phyloP scores from a whole-genome alignment of 2,329 filamentous ascomycete species.

The Venturia nashicola region DNA sequence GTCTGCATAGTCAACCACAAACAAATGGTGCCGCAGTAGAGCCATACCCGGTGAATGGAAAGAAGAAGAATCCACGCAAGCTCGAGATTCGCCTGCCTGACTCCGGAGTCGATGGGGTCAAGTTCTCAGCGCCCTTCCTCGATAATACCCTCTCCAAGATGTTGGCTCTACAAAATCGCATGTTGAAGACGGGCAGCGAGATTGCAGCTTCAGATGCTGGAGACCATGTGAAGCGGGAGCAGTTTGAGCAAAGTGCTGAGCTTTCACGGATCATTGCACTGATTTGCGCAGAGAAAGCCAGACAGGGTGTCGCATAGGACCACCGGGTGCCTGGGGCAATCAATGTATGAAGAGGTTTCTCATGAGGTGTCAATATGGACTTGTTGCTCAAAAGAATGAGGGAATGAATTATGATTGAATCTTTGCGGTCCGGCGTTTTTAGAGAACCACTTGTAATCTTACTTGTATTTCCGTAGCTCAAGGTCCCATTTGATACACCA shows the following conservation, averaged over 20 bases:
- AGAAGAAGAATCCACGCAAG: conserved; percentile 33
- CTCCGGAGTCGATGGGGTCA: conserved; percentile 25
- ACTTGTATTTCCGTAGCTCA: neutral
- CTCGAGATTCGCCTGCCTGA: conserved; percentile 36
- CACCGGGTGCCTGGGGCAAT: neutral
- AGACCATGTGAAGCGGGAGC: conserved; percentile 36
- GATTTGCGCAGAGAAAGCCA: conserved; percentile 40
- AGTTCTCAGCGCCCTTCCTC: conserved; percentile 40
- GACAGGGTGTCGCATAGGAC: conserved; percentile 25
- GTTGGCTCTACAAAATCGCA: conserved; percentile 35
- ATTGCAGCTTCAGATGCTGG: conserved; percentile 32
- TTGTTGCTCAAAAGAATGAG: neutral
- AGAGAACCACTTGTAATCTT: too few species aligned
- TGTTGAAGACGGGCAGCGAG: conserved; percentile 35
- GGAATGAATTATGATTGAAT: neutral
- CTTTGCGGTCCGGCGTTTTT: neutral
- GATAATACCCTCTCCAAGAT: conserved; percentile 41
- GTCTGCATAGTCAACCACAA: neutral
- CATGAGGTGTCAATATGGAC: neutral
- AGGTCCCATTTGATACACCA: neutral
- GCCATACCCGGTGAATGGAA: neutral
- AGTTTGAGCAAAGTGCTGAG: conserved; percentile 37
- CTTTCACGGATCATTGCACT: conserved; percentile 36
- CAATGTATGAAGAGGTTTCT: neutral
- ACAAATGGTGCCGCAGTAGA: neutral